Percentiles rank a stretch among this genome's conserved stretches.
These are phyloP conservation scores for Wickerhamomyces ciferrii DNA, from an alignment of 805 yeast genomes.

Conservation along the genomic window DNA sequence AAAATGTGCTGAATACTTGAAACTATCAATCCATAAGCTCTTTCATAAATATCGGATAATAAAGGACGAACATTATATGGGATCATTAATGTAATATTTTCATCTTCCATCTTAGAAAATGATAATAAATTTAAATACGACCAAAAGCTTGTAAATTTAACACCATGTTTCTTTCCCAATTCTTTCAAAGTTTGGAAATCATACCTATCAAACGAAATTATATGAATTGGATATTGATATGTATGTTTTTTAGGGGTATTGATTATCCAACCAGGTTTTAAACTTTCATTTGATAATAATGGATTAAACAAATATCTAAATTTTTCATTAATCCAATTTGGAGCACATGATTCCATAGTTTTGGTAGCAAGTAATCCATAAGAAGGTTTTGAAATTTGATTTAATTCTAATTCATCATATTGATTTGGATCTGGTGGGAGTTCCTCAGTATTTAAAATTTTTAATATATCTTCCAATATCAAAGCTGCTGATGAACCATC, in stretches of 20 bases:
- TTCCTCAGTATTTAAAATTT: neutral
- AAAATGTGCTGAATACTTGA: neutral
- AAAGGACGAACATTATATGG: neutral
- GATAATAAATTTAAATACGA: neutral
- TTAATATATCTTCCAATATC: neutral
- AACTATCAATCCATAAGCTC: neutral
- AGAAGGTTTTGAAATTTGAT: neutral
- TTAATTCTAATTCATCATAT: neutral
- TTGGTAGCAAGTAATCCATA: neutral
- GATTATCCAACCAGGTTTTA: neutral
- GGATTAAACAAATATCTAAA: neutral
- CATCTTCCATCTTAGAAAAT: neutral
- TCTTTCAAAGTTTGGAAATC: neutral
- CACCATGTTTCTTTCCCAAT: neutral
- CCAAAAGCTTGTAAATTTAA: neutral
- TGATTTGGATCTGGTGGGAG: neutral
- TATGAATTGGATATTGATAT: neutral
- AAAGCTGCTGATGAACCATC: neutral
- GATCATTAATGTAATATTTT: too few relatives aligned
- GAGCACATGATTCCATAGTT: neutral
- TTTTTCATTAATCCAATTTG: neutral
- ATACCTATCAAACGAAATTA: neutral
- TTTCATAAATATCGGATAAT: neutral
- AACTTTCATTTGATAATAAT: neutral
- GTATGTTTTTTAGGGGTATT: neutral